These are phyloP conservation scores for Cryptococcus sp. DNA, from an alignment of 1,284 basidiomycete species.

Conservation along the genomic window DNA sequence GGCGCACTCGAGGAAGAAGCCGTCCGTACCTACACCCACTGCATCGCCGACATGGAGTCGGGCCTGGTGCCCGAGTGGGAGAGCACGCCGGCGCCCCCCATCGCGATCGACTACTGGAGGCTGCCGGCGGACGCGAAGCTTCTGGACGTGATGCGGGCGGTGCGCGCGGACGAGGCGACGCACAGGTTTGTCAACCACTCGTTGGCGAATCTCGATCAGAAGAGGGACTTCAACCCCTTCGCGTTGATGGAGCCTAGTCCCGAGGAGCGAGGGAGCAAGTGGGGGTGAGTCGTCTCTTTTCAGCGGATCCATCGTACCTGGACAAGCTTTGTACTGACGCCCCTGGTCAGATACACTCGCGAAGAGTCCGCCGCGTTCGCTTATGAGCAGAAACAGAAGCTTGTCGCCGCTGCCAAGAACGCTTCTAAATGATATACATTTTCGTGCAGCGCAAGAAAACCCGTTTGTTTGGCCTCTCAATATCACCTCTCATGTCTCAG, in stretches of 20 bases:
- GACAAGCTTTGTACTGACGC: background rate
- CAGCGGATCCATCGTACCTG: background rate
- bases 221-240: slow-evolving; percentile 83
- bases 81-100: slow-evolving; percentile 69
- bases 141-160: slow-evolving; percentile 82
- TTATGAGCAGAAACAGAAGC: slow-evolving; percentile 43
- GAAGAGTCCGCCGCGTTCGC: slow-evolving; percentile 61
- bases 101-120: slow-evolving; percentile 92
- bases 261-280: slow-evolving; percentile 67
- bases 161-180: slow-evolving; percentile 87
- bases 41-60: slow-evolving; percentile 78
- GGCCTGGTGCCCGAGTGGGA: slow-evolving; percentile 84
- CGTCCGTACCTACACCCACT: slow-evolving; percentile 78
- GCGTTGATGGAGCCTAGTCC: slow-evolving; percentile 85
- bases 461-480: too few relatives aligned
- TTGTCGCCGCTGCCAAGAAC: slow-evolving; percentile 15
- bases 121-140: slow-evolving; percentile 68
- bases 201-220: slow-evolving; percentile 73
- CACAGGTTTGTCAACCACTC: slow-evolving; percentile 93
- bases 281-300: slow-evolving; percentile 58
- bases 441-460: too few relatives aligned
- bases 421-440: background rate
- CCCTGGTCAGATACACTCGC: slow-evolving; percentile 63
- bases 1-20: slow-evolving; percentile 95
- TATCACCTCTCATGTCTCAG: too few relatives aligned